Conservation (phyloP, 768 basidiomycete genomes). For the Asterophora parasitica region DNA sequence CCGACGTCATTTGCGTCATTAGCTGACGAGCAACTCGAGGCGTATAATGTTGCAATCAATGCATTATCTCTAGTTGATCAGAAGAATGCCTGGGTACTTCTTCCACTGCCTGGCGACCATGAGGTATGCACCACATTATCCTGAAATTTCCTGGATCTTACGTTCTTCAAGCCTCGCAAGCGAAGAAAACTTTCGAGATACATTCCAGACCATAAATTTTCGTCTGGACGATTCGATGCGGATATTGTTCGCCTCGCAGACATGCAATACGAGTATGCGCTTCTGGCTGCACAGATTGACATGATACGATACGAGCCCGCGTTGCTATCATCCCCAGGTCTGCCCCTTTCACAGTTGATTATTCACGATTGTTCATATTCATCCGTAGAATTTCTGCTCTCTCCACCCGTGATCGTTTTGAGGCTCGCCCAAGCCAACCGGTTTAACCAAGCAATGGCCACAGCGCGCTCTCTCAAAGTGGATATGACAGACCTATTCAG, state of each 20-base stretch:
- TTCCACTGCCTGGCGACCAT: slow-evolving; percentile 49
- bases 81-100: slow-evolving; percentile 78
- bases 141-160: slow-evolving; percentile 10
- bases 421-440: slow-evolving; percentile 73
- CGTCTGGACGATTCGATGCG: slow-evolving; percentile 56
- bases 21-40: slow-evolving; percentile 70
- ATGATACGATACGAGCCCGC: slow-evolving; percentile 65
- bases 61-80: slow-evolving; percentile 78
- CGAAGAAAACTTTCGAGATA: slow-evolving; percentile 66
- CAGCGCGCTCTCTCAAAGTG: slow-evolving; percentile 69
- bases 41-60: slow-evolving; percentile 85
- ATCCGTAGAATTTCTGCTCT: slow-evolving; percentile 45
- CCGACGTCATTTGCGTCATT: slow-evolving; percentile 34
- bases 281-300: slow-evolving; percentile 75
- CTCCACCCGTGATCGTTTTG: slow-evolving; percentile 65
- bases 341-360: slow-evolving; percentile 20
- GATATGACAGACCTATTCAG: slow-evolving; percentile 88
- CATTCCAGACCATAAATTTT: slow-evolving; percentile 73
- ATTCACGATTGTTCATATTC: background rate
- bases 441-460: slow-evolving; percentile 75
- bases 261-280: slow-evolving; percentile 71
- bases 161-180: slow-evolving; percentile 50
- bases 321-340: slow-evolving; percentile 61
- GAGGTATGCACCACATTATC: slow-evolving; percentile 39
- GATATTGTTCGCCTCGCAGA: slow-evolving; percentile 80